A percentile compares a stretch with the other conserved stretches of the same genome.
Conservation (phyloP, 306 rosid genomes). For the Sindora glabra region DNA sequence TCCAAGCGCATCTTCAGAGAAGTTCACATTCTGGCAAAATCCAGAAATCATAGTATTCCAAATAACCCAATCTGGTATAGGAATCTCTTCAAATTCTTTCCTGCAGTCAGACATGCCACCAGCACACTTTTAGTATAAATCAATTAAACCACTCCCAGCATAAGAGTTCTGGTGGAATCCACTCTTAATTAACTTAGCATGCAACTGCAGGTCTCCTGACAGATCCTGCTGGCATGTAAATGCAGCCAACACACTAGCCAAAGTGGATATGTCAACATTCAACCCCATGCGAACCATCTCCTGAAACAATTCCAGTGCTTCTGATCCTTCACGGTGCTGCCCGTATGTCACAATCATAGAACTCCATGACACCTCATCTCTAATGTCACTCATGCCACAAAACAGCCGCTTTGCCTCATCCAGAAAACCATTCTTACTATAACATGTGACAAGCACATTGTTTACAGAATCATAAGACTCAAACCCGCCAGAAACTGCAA, state of each 20-base stretch:
- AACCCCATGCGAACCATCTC: slow-evolving; percentile 53
- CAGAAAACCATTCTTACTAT: slow-evolving; percentile 43
- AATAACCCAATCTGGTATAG: slow-evolving; percentile 63
- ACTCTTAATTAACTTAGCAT: slow-evolving; percentile 65
- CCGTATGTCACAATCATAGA: slow-evolving; percentile 67
- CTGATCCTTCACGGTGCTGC: slow-evolving; percentile 53
- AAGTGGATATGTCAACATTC: slow-evolving; percentile 64
- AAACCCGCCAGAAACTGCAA: slow-evolving; percentile 39
- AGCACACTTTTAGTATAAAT: slow-evolving; percentile 71
- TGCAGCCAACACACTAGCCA: slow-evolving; percentile 80
- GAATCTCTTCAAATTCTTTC: slow-evolving; percentile 66
- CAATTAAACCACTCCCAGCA: slow-evolving; percentile 79
- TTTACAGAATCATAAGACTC: slow-evolving; percentile 53
- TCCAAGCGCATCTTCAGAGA: slow-evolving; percentile 56
- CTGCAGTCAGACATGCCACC: slow-evolving; percentile 51
- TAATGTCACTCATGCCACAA: slow-evolving; percentile 36
- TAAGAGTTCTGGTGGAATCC: slow-evolving; percentile 72
- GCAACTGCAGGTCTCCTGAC: slow-evolving; percentile 68
- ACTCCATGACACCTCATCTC: slow-evolving; percentile 79
- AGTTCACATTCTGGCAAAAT: slow-evolving; percentile 55
- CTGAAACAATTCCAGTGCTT: slow-evolving; percentile 51
- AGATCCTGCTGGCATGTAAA: slow-evolving; percentile 59
- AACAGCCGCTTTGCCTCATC: slow-evolving; percentile 27
- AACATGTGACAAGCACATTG: slow-evolving; percentile 45
- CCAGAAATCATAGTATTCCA: slow-evolving; percentile 92